Conservation (phyloP, 164 flowering plant genomes). For the Chloranthus sessilifolius region DNA sequence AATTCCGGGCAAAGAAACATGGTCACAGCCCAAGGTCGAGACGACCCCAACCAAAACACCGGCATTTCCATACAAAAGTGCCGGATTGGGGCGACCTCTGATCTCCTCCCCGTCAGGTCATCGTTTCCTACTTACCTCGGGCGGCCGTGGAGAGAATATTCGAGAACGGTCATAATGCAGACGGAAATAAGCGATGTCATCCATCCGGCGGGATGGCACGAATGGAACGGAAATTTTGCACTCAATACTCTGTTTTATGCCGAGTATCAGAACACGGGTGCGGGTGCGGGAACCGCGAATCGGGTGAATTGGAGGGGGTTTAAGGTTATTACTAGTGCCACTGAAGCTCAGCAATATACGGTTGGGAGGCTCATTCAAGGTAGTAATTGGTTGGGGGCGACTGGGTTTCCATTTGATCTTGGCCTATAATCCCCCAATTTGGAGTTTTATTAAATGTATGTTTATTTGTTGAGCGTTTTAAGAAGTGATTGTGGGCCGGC, state of each 20-base stretch:
- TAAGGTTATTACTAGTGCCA: constrained; percentile 35
- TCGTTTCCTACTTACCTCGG: constrained; percentile 60
- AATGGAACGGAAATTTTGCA: constrained; percentile 64
- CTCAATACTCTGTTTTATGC: constrained; percentile 49
- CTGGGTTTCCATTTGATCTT: constrained; percentile 61
- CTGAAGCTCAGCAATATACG: constrained; percentile 46
- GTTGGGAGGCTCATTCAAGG: constrained; percentile 49
- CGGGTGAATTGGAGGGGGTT: constrained; percentile 71
- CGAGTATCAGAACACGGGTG: constrained; percentile 62
- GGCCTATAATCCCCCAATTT: constrained; percentile 39
- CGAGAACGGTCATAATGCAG: constrained; percentile 67
- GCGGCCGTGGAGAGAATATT: constrained; percentile 76
- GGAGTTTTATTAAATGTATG: no score
- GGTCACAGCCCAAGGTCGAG: constrained; percentile 75
- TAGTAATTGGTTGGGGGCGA: constrained; percentile 41
- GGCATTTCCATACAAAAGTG: constrained; percentile 69
- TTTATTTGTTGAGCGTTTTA: no score
- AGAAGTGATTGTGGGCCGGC: no score
- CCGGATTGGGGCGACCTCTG: constrained; percentile 55
- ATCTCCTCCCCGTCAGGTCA: constrained; percentile 31
- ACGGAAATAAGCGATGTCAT: constrained; percentile 43
- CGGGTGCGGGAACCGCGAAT: constrained; percentile 48
- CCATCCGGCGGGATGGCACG: constrained; percentile 63
- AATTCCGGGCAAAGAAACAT: constrained; percentile 56
- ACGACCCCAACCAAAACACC: constrained; percentile 78